Conservation (phyloP, 148 eudicot species). For the Fallopia convolvulus region DNA sequence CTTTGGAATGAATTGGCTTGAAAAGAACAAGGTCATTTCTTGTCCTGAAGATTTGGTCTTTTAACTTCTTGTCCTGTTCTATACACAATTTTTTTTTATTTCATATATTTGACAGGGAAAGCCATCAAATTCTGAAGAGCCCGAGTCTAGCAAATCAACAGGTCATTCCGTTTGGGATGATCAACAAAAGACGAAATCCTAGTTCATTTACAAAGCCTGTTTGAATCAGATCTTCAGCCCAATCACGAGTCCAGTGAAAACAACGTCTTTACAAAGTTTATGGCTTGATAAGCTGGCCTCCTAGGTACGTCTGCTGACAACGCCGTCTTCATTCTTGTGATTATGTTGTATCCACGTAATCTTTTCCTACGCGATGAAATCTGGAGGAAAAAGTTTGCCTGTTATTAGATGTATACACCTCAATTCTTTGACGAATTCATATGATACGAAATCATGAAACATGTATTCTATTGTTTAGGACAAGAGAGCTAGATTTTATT, state of each 20-base stretch:
- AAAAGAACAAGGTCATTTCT: slow-evolving; percentile 54
- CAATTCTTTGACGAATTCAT: slow-evolving; percentile 9
- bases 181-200: background rate
- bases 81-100: background rate
- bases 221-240: background rate
- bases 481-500: background rate
- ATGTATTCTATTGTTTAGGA: background rate
- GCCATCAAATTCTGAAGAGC: background rate
- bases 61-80: background rate
- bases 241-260: background rate
- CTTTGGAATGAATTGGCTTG: slow-evolving; percentile 77
- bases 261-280: background rate
- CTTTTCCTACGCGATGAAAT: background rate
- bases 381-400: background rate
- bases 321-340: background rate
- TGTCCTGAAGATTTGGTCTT: background rate
- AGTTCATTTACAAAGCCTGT: background rate
- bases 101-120: slow-evolving; percentile 5
- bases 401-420: background rate
- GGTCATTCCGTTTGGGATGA: background rate
- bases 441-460: background rate
- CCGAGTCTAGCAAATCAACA: background rate
- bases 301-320: background rate
- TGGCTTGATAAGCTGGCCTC: background rate
- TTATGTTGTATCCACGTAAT: background rate